phyloP scores from a whole-genome alignment of 306 rosid species.

The Delonix regia region DNA sequence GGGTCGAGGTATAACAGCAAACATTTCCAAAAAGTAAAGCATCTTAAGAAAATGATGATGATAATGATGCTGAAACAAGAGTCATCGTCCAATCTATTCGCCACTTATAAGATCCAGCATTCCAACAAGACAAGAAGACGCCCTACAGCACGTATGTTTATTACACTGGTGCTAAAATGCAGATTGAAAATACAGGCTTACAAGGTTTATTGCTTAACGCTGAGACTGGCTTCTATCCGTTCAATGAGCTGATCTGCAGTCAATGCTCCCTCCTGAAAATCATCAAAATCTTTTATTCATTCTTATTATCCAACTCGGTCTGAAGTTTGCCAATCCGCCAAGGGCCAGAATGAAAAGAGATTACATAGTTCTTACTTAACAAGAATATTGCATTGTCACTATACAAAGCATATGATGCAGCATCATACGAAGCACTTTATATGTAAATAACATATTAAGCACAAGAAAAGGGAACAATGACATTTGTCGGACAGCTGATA shows the following conservation, averaged over 20 bases:
- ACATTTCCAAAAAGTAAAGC: neutral
- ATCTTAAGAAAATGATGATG: neutral
- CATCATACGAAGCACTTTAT: neutral
- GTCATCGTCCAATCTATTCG: constrained; percentile 19
- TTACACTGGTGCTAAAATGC: neutral
- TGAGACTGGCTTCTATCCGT: constrained; percentile 69
- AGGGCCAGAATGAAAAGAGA: neutral
- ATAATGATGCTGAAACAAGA: constrained; percentile 25
- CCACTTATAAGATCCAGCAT: constrained; percentile 22
- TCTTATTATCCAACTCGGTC: neutral
- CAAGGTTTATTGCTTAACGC: constrained; percentile 63
- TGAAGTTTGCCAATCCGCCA: neutral
- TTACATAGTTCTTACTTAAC: neutral
- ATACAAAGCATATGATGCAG: constrained; percentile 11
- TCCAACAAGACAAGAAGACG: constrained; percentile 21
- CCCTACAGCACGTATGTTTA: constrained; percentile 1
- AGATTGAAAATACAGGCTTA: constrained; percentile 31
- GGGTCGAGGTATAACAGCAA: too few species aligned
- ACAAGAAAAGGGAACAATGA: constrained; percentile 4
- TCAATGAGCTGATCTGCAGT: constrained; percentile 70
- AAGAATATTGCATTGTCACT: neutral
- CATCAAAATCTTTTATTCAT: neutral
- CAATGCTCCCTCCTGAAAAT: constrained; percentile 89
- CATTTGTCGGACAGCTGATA: neutral
- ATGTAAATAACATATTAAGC: constrained; percentile 28